These are phyloP conservation scores for Cladosporium austrohemisphaericum DNA, from an alignment of 2,329 filamentous ascomycete genomes.

Conservation along the genomic window DNA sequence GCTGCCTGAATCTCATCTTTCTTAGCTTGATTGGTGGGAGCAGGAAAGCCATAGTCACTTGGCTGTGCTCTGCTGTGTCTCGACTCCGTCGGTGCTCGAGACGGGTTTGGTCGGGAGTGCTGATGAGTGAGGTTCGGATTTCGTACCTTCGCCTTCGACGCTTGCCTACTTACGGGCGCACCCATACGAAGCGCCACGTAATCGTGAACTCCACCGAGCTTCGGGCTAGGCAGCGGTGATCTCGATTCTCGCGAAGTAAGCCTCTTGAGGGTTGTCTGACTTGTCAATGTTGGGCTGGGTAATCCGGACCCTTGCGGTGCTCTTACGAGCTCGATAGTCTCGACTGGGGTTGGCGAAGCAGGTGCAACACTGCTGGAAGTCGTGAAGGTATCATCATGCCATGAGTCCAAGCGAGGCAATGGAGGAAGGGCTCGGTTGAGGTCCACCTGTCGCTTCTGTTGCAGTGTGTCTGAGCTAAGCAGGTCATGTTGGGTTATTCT, in stretches of 20 bases:
- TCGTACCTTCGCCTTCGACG: constrained; percentile 7
- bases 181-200: constrained; percentile 8
- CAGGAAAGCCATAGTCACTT: background rate
- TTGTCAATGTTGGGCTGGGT: constrained; percentile 15
- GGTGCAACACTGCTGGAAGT: constrained; percentile 5
- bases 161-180: constrained; percentile 4
- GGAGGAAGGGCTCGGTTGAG: constrained; percentile 48
- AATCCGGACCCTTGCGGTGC: constrained; percentile 18
- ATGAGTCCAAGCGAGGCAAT: constrained; percentile 43
- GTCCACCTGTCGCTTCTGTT: constrained; percentile 32
- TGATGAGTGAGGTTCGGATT: constrained; percentile 9
- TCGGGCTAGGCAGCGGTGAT: constrained; percentile 13
- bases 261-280: constrained; percentile 4
- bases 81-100: constrained; percentile 8
- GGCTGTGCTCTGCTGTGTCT: background rate
- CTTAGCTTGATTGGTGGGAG: background rate
- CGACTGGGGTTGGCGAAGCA: constrained; percentile 5
- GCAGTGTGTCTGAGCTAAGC: constrained; percentile 2
- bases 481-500: constrained; percentile 14
- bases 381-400: constrained; percentile 25
- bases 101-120: background rate
- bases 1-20: background rate
- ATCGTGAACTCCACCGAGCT: constrained; percentile 8
- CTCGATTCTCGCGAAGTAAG: constrained; percentile 7
- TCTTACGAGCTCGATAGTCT: background rate